Percentiles rank a stretch among this genome's conserved stretches.
Evolutionary conservation across 2,329 filamentous ascomycete genomes (phyloP).

Genomic region (Pseudonectria foliicola): DNA sequence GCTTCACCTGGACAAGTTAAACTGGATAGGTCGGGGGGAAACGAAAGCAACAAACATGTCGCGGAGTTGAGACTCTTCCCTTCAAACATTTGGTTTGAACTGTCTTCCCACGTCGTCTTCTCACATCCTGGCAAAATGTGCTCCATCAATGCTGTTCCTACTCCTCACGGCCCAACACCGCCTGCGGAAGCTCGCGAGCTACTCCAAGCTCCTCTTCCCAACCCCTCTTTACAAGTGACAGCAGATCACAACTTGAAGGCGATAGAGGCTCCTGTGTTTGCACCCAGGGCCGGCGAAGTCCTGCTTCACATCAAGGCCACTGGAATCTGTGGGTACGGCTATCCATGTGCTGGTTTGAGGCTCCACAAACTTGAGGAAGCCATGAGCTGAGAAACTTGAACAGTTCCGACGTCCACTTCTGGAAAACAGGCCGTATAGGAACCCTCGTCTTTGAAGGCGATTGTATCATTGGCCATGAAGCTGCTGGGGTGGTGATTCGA

Average conservation of each 20-base stretch:
- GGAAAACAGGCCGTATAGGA: conserved; percentile 58
- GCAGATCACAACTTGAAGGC: conserved; percentile 52
- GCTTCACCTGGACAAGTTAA: too few relatives aligned
- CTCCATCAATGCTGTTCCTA: too few relatives aligned
- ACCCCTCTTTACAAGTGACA: conserved; percentile 37
- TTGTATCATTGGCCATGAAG: conserved; percentile 60
- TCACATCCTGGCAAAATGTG: too few relatives aligned
- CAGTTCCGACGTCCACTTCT: conserved; percentile 62
- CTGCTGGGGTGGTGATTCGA: conserved; percentile 51
- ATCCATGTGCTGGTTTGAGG: conserved; percentile 16
- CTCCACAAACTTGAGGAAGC: not conserved
- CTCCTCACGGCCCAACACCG: too few relatives aligned
- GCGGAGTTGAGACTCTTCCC: too few relatives aligned
- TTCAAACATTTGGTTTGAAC: too few relatives aligned
- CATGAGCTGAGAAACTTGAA: conserved; percentile 1
- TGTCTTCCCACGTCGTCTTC: too few relatives aligned
- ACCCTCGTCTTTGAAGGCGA: conserved; percentile 54
- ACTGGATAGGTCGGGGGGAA: too few relatives aligned
- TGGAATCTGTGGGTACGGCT: conserved; percentile 59
- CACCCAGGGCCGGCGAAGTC: conserved; percentile 47
- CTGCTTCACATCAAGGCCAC: conserved; percentile 56
- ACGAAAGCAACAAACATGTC: too few relatives aligned
- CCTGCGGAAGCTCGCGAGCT: conserved; percentile 2
- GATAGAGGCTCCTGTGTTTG: conserved; percentile 49
- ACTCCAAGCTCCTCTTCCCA: conserved; percentile 24